Evolutionary conservation across 1,284 basidiomycete species (phyloP), one percentile per base, ranked within the genome.

Genomic region (Ceratobasidium papillatum): DNA sequence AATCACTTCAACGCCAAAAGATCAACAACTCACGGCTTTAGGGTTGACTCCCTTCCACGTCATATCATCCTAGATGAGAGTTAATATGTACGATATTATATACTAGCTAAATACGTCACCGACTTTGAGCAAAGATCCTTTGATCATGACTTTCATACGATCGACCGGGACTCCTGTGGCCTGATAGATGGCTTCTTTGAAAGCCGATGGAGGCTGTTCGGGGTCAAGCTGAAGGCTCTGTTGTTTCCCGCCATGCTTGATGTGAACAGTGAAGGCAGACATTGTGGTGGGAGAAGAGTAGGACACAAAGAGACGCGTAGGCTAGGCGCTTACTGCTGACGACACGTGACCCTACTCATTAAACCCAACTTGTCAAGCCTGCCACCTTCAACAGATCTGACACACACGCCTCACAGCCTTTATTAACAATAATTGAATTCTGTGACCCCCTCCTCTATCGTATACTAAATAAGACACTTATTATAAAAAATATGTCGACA

Each of bases 61-160:
- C 0, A 93, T 88, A 78, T 97, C 93, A 80, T 98, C 95, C 93
- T 95, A 72, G 14, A 58, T 1, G 14, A 51, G 32, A 8, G 4
- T 5, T 25, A 36, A 43, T 19, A 36, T 22, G 41, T 25, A 19
- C 62, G 64, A 43, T n/a, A 34, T 8, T 58, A 5, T 11, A n/a
- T 30, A 36, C 11, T 14, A 19, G 58, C 22, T 25, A 52, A 25
- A 36, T 38, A 12, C 47, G 12, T 25, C 34, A 63, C 78, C 52
- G 19, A 91, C 93, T 88, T 95, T 96, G 81, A 98, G 87, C 78
- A 94, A 87, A n/a, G 94, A 94, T 62, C 94, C 94, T 82, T 98
- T 98, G 81, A 97, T 87, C 93, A 98, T 96, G 77, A 99, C 93
- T 83, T 98, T 99, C 93, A 98, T 96, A 63, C 96, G 87, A 79